A percentile compares a stretch with the other conserved stretches of the same genome.
These are phyloP conservation scores for Pseudomassariella vexata DNA, from an alignment of 2,329 filamentous ascomycete species.

Conservation along the genomic window DNA sequence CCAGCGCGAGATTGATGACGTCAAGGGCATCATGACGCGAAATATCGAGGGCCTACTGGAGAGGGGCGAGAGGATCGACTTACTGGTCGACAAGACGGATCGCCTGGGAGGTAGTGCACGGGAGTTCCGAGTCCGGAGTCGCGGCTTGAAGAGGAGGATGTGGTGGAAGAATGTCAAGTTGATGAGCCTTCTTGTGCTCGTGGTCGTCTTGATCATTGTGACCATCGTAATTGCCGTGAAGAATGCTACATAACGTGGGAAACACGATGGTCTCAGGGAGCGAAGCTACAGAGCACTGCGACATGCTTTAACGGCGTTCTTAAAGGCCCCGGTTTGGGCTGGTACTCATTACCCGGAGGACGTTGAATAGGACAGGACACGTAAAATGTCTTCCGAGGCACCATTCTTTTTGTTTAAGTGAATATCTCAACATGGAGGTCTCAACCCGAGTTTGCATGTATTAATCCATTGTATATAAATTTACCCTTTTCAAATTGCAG, in stretches of 20 bases:
- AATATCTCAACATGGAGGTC: neutral
- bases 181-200: slow-evolving; percentile 72
- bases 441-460: slow-evolving; percentile 1
- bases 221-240: slow-evolving; percentile 50
- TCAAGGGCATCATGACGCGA: slow-evolving; percentile 88
- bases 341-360: neutral
- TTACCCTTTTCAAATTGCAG: neutral
- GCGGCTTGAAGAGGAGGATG: slow-evolving; percentile 86
- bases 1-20: slow-evolving; percentile 85
- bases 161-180: slow-evolving; percentile 99
- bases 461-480: neutral
- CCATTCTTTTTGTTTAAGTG: slow-evolving; percentile 1
- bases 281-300: too few relatives aligned
- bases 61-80: slow-evolving; percentile 85
- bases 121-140: slow-evolving; percentile 84
- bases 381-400: neutral
- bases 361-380: neutral
- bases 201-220: slow-evolving; percentile 54
- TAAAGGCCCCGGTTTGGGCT: neutral
- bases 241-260: slow-evolving; percentile 20
- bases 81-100: slow-evolving; percentile 96
- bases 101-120: slow-evolving; percentile 78
- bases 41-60: slow-evolving; percentile 89
- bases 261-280: neutral
- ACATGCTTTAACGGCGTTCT: neutral